A percentile compares a stretch with the other conserved stretches of the same genome.
These are phyloP conservation scores for Claviceps maximensis DNA, from an alignment of 2,329 filamentous ascomycete species.

Conservation along the genomic window DNA sequence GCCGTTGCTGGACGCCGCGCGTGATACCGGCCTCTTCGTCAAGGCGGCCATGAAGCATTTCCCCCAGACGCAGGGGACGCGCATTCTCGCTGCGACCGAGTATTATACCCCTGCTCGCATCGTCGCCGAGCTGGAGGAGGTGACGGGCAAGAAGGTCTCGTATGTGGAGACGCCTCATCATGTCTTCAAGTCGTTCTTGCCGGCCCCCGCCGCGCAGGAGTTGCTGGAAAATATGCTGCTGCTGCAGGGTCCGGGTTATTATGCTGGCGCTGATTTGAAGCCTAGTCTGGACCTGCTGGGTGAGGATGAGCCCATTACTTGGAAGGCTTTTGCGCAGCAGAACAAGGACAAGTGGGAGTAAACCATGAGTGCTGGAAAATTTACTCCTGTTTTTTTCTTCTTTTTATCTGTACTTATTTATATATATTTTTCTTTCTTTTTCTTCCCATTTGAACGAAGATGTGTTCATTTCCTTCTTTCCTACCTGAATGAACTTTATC, in stretches of 20 bases:
- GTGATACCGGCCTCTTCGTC: slow-evolving; percentile 28
- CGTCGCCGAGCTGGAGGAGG: slow-evolving; percentile 21
- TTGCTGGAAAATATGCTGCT: slow-evolving; percentile 30
- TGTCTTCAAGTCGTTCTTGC: slow-evolving; percentile 22
- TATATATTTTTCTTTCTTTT: too few species aligned
- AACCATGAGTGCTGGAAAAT: background rate
- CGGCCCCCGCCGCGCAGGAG: slow-evolving; percentile 18
- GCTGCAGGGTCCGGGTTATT: slow-evolving; percentile 29
- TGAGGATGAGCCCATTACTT: slow-evolving; percentile 23
- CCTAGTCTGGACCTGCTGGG: slow-evolving; percentile 19
- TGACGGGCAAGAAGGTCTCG: slow-evolving; percentile 19
- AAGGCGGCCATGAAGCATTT: slow-evolving; percentile 20
- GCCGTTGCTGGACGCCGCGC: slow-evolving; percentile 24
- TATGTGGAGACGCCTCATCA: slow-evolving; percentile 20
- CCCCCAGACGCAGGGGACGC: slow-evolving; percentile 21
- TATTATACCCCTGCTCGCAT: slow-evolving; percentile 22
- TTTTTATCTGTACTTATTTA: too few species aligned
- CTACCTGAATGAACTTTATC: too few species aligned
- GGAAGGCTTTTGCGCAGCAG: slow-evolving; percentile 23
- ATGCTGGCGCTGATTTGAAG: slow-evolving; percentile 19
- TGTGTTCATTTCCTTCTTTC: too few species aligned
- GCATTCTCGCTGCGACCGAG: slow-evolving; percentile 22
- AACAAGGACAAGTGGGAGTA: slow-evolving; percentile 18
- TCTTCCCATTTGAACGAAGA: too few species aligned
- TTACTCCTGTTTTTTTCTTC: too few species aligned